A percentile compares a stretch with the other conserved stretches of the same genome.
These are phyloP conservation scores for Pneumocystis canis DNA, from an alignment of 1,139 yeast genomes.

Conservation along the genomic window DNA sequence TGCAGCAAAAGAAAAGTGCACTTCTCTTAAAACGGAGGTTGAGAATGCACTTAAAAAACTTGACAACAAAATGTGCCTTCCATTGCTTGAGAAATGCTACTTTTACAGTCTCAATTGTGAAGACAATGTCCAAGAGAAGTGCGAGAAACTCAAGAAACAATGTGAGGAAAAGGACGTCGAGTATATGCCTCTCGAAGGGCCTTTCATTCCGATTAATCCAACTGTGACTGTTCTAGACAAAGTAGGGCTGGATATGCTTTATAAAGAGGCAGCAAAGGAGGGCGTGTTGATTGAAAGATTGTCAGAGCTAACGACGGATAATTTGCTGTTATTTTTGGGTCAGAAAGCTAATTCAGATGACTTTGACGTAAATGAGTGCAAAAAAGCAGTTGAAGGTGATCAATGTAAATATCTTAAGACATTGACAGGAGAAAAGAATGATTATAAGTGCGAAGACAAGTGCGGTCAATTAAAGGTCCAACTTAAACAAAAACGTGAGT, in stretches of 20 bases:
- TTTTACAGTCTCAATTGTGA: not conserved
- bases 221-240: not conserved
- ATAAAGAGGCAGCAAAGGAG: not conserved
- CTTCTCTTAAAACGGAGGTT: not conserved
- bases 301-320: no score
- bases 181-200: not conserved
- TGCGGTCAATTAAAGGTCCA: no score
- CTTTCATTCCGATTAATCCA: not conserved
- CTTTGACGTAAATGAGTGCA: no score
- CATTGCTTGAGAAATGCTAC: not conserved
- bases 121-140: not conserved
- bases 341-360: no score
- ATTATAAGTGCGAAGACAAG: no score
- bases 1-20: not conserved
- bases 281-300: not conserved
- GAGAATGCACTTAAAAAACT: not conserved
- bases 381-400: no score
- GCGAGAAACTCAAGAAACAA: not conserved
- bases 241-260: not conserved
- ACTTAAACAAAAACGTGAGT: no score
- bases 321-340: no score
- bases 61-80: not conserved
- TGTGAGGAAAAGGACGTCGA: not conserved
- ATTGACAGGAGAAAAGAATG: no score
- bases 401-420: no score